Base-by-base conservation (phyloP, 805 yeast genomes). In the Zygosaccharomyces bailii region DNA sequence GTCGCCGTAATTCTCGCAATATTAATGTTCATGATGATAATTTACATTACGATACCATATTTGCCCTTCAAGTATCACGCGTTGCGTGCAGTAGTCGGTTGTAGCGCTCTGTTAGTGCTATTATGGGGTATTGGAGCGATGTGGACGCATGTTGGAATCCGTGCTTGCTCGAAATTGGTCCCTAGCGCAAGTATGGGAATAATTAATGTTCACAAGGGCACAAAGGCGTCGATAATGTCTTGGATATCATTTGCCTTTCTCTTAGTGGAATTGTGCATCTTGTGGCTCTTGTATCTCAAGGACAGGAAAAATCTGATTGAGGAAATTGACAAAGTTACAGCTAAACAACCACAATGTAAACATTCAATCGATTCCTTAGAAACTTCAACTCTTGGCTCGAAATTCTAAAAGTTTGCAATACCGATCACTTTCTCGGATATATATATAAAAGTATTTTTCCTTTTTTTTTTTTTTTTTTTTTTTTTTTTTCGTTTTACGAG, bases 51-150 rank as follows among this genome's bases (percentile, higher is more conserved):
- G 0, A 49, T 79, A 4, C 84, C 85, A 1, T 66, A 71, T 10
- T 49, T 80, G 9, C 87, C 87, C 3, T 58, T 39, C 34, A 69
- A 57, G 45, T 16, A 44, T 11, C 24, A 53, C 10, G 42, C 67
- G 17, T 62, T 53, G 46, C 63, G 51, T 42, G 53, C 55, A 20
- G 57, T 54, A 41, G 56, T 68, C 47, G 52, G 54, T 4, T 47
- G 74, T 20, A 62, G 74, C 14, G 60, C 70, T 0, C 46, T 66
- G 0, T 52, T 70, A 36, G 66, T 71, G 4, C 56, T 80, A 2
- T 34, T 80, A 2, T 80, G 85, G 84, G 86, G 84, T 0, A 61
- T 80, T 21, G 85, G 85, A 2, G 69, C 85, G 0, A 79, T 81
- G 76, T 73, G 84, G 68, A 73, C 74, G 39, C 80, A 78, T 53